phyloP scores from a whole-genome alignment of 805 yeast genomes.

The Sugiyamaella boreocaroliniensis region DNA sequence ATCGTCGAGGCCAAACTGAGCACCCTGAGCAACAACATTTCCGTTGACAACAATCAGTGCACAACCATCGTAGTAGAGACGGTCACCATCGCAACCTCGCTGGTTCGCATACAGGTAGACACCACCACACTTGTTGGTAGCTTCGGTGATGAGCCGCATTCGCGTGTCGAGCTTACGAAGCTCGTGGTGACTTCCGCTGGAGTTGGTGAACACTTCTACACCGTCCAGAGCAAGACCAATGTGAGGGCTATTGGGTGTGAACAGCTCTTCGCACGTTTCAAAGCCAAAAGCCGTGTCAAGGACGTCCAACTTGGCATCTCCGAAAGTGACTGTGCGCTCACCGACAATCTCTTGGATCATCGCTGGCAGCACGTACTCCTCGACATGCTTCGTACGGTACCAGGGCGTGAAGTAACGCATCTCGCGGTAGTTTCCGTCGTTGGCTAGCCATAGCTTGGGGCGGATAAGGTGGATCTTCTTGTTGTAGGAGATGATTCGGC shows the following conservation, averaged over 20 bases:
- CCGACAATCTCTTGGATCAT: slow-evolving; percentile 57
- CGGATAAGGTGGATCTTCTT: slow-evolving; percentile 77
- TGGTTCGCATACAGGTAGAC: slow-evolving; percentile 90
- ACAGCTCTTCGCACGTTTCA: slow-evolving; percentile 96
- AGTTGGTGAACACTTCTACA: slow-evolving; percentile 93
- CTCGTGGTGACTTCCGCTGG: slow-evolving; percentile 98
- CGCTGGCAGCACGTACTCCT: slow-evolving; percentile 66
- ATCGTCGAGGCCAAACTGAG: slow-evolving; percentile 82
- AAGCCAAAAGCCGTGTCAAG: slow-evolving; percentile 89
- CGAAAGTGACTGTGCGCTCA: slow-evolving; percentile 55
- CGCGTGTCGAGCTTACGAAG: slow-evolving; percentile 82
- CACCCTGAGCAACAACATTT: slow-evolving; percentile 82
- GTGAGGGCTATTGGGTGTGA: slow-evolving; percentile 95
- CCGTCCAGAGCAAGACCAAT: slow-evolving; percentile 89
- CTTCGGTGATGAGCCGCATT: slow-evolving; percentile 77
- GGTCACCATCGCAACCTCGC: slow-evolving; percentile 97
- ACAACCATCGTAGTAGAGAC: slow-evolving; percentile 95
- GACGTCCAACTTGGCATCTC: slow-evolving; percentile 84
- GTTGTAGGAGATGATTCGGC: slow-evolving; percentile 76
- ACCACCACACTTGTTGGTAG: slow-evolving; percentile 96
- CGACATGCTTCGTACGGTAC: slow-evolving; percentile 72
- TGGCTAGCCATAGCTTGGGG: slow-evolving; percentile 90
- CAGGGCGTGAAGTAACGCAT: slow-evolving; percentile 97
- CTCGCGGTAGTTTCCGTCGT: slow-evolving; percentile 96
- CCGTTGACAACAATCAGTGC: slow-evolving; percentile 93